A percentile compares a stretch with the other conserved stretches of the same genome.
phyloP scores from a whole-genome alignment of 495 filamentous ascomycete genomes.

The Talaromyces borbonicus region DNA sequence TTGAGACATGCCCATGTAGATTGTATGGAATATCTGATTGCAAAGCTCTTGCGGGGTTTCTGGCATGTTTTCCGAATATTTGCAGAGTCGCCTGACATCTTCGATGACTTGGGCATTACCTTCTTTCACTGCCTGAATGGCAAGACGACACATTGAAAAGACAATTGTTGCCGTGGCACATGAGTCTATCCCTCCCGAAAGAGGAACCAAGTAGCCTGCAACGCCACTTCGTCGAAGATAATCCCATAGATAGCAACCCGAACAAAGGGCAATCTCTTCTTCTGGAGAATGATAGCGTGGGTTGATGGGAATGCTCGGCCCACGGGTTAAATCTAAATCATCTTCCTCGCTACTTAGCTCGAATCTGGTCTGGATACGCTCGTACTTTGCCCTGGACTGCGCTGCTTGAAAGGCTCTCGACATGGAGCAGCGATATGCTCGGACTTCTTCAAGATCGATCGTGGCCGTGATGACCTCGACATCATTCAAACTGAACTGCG shows the following conservation, averaged over 20 bases:
- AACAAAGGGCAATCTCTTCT: conserved; percentile 64
- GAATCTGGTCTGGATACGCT: conserved; percentile 33
- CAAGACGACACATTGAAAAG: conserved; percentile 68
- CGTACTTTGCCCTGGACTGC: conserved; percentile 24
- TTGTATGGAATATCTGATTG: conserved; percentile 58
- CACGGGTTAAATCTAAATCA: conserved; percentile 29
- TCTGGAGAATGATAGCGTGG: conserved; percentile 53
- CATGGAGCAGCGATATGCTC: conserved; percentile 41
- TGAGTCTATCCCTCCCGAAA: conserved; percentile 62
- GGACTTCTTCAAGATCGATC: conserved; percentile 70
- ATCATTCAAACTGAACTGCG: conserved; percentile 67
- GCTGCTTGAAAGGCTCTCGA: conserved; percentile 50
- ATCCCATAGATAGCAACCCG: conserved; percentile 77
- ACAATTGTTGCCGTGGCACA: conserved; percentile 59
- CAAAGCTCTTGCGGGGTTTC: conserved; percentile 52
- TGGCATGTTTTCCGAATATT: conserved; percentile 30
- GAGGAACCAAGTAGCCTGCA: conserved; percentile 50
- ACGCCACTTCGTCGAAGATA: conserved; percentile 59
- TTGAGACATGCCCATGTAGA: conserved; percentile 70
- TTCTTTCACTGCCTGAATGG: conserved; percentile 51
- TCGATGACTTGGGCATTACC: conserved; percentile 60
- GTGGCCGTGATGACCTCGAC: conserved; percentile 81
- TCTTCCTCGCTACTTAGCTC: conserved; percentile 24
- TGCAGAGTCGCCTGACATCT: conserved; percentile 56
- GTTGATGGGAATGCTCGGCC: conserved; percentile 30